Evolutionary conservation across 331 rosid genomes (phyloP).

Genomic region (Cucumis variabilis): DNA sequence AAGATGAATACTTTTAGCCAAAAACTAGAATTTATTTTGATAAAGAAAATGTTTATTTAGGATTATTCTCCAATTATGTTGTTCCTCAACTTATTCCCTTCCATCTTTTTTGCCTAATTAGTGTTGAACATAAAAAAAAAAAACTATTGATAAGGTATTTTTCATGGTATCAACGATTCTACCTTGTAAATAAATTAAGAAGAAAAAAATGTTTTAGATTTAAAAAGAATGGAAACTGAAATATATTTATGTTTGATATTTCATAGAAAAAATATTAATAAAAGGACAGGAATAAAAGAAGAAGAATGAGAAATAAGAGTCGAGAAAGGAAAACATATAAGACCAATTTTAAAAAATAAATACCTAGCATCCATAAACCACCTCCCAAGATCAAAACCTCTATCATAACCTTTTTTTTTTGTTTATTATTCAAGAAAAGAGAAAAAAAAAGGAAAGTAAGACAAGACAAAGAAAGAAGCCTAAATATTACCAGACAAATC

Average conservation of each 20-base stretch:
- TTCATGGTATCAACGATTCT: background rate
- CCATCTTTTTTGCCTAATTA: background rate
- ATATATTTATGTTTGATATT: background rate
- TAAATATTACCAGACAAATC: no score
- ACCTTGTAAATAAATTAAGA: background rate
- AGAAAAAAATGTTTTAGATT: background rate
- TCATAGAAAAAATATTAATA: no score
- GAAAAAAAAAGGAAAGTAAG: no score
- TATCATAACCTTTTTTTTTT: no score
- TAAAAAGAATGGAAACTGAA: background rate
- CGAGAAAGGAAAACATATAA: background rate
- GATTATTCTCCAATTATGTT: slow-evolving; percentile 1
- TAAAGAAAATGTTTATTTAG: background rate
- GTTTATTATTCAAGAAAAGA: no score
- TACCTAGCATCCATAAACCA: slow-evolving; percentile 1
- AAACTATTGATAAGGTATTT: background rate
- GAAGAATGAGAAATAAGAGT: background rate
- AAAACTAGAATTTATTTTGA: background rate
- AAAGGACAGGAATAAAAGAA: background rate
- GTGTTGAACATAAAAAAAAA: background rate
- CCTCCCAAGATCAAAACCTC: background rate
- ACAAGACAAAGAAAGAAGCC: no score
- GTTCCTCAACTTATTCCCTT: background rate
- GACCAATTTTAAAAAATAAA: background rate
- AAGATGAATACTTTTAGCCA: background rate